Evolutionary conservation across 2,329 filamentous ascomycete genomes (phyloP), one percentile per base, ranked within the genome.

Genomic region (Stachybotrys chartarum): DNA sequence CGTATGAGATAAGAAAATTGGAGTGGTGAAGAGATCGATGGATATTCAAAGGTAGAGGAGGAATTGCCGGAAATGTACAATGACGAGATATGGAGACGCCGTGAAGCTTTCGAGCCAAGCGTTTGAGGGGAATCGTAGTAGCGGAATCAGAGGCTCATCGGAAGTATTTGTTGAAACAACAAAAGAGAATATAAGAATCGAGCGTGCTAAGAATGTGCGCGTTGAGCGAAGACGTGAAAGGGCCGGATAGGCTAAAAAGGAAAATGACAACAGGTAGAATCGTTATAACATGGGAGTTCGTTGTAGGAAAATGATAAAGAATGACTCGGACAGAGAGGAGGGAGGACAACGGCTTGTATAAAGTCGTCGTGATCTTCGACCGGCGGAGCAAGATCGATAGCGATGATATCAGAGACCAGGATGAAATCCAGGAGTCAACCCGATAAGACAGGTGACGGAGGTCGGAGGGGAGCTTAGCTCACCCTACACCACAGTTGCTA

Each of bases 201-300:
- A 67, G 59, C 54, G 66, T 69, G 64, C 68, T 67, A 59, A 66
- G 11, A 24, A 44, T 39, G 35, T 52, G 55, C 61, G 58, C 54
- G 59, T 65, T 60, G 58, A 62, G 60, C 57, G 54, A 60, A 55
- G 66, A 68, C 65, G 65, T 62, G 56, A 60, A 59, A 51, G 66
- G 44, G 67, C 65, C 66, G 61, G 58, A 58, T 24, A 60, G 64
- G 64, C 59, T 56, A 64, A 63, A 58, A 66, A 63, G 60, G 61
- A 63, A 71, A 68, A 61, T 63, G 62, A 65, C 66, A 65, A 59
- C 62, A 64, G 55, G 66, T 42, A 42, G 14, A 42, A 66, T 72
- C 73, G 74, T 76, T 76, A 76, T 70, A 61, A 75, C 74, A 76
- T 76, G 66, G 67, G 68, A 63, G 64, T 59, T 63, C 58, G 59